Evolutionary conservation across 768 basidiomycete species (phyloP).

Genomic region (Tulasnella sp.): DNA sequence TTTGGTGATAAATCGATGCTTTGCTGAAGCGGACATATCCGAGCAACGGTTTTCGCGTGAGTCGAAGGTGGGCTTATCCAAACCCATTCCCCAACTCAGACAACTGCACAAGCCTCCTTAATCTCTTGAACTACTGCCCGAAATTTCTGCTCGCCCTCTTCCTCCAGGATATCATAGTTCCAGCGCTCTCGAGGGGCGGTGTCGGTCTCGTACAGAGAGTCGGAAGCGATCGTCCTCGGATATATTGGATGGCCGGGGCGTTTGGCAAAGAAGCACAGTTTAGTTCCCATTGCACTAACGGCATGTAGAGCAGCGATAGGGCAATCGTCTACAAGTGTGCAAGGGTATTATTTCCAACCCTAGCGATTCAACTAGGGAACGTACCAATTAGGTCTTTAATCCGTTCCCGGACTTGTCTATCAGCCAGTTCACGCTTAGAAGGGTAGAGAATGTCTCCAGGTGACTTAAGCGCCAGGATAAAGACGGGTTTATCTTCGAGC

Average conservation of each 20-base stretch:
- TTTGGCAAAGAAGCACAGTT: constrained; percentile 26
- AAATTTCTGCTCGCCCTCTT: constrained; percentile 26
- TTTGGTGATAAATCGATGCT: background rate
- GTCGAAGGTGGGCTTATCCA: too few relatives aligned
- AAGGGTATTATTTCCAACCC: background rate
- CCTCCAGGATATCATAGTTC: constrained; percentile 30
- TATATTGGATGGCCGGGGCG: constrained; percentile 1
- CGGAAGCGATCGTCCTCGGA: constrained; percentile 14
- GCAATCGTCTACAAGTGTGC: constrained; percentile 17
- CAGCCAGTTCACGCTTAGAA: constrained; percentile 25
- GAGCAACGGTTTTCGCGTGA: too few relatives aligned
- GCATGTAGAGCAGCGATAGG: constrained; percentile 24
- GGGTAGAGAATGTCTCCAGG: constrained; percentile 18
- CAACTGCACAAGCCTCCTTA: background rate
- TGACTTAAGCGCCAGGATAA: constrained; percentile 26
- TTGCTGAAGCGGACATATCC: too few relatives aligned
- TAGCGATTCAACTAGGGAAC: background rate
- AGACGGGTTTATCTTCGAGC: constrained; percentile 25
- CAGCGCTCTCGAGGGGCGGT: constrained; percentile 27
- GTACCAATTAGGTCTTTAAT: constrained; percentile 22
- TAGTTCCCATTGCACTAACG: constrained; percentile 28
- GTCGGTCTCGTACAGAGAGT: constrained; percentile 19
- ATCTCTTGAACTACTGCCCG: constrained; percentile 24
- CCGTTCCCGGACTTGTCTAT: constrained; percentile 23
- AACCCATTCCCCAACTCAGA: too few relatives aligned